These are phyloP conservation scores for Huntiella moniliformis DNA, from an alignment of 2,329 filamentous ascomycete genomes.

Conservation along the genomic window DNA sequence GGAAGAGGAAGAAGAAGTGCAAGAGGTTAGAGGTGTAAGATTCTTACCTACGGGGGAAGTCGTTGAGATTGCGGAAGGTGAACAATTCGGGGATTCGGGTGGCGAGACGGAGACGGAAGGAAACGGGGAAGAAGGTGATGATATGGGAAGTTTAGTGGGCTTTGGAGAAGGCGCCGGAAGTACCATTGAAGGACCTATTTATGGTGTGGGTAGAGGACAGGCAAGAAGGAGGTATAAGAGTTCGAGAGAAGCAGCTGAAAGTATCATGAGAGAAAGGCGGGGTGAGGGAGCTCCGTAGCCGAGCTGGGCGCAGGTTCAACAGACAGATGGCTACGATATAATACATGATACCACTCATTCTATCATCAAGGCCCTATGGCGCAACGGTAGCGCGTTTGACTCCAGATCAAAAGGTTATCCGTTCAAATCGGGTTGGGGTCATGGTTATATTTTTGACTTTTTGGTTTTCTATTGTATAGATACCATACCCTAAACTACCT, in stretches of 20 bases:
- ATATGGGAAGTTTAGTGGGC: conserved; percentile 64
- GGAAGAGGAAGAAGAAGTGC: no score
- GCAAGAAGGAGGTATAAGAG: conserved; percentile 10
- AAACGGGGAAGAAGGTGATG: conserved; percentile 73
- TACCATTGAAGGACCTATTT: conserved; percentile 62
- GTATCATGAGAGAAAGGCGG: conserved; percentile 10
- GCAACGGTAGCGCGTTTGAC: conserved; percentile 13
- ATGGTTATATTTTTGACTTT: not conserved
- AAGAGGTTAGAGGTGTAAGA: not conserved
- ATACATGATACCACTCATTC: no score
- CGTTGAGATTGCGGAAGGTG: conserved; percentile 16
- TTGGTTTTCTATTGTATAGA: not conserved
- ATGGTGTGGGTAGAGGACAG: conserved; percentile 25
- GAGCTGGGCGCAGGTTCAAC: no score
- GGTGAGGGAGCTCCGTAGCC: not conserved
- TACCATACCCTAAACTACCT: conserved; percentile 16
- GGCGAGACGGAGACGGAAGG: conserved; percentile 24
- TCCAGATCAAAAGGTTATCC: conserved; percentile 13
- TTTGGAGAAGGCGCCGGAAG: conserved; percentile 85
- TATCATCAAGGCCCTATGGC: conserved; percentile 7
- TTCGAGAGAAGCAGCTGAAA: conserved; percentile 10
- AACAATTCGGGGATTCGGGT: conserved; percentile 27
- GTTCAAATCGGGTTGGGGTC: conserved; percentile 13
- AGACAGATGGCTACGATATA: no score
- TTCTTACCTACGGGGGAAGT: not conserved